Evolutionary conservation across 2,329 filamentous ascomycete species (phyloP).

Genomic region (Geosmithia flava): DNA sequence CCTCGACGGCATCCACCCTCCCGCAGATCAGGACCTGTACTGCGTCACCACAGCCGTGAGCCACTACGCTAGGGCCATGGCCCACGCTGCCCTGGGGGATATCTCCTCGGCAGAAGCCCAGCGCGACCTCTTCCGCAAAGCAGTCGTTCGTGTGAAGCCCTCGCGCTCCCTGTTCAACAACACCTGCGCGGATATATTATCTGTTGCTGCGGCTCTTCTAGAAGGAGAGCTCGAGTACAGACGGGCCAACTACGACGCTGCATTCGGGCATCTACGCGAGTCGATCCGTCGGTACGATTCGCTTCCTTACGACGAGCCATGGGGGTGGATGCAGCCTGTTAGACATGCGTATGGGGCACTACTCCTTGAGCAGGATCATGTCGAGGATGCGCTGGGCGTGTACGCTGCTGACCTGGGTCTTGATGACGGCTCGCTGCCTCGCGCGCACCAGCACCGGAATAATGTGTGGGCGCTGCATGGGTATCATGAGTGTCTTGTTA

Average conservation of each 20-base stretch:
- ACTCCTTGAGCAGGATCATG: constrained; percentile 51
- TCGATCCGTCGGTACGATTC: constrained; percentile 48
- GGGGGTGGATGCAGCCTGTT: constrained; percentile 70
- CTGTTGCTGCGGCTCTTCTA: constrained; percentile 54
- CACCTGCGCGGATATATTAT: constrained; percentile 41
- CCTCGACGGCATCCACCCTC: constrained; percentile 35
- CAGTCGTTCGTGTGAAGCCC: constrained; percentile 37
- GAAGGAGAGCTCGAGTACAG: constrained; percentile 66
- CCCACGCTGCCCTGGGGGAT: constrained; percentile 44
- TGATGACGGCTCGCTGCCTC: constrained; percentile 42
- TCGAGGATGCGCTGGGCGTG: constrained; percentile 40
- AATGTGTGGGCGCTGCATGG: constrained; percentile 70
- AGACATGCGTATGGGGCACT: constrained; percentile 61
- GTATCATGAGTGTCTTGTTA: constrained; percentile 55
- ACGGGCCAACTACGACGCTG: constrained; percentile 38
- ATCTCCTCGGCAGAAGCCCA: constrained; percentile 42
- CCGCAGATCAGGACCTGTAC: constrained; percentile 47
- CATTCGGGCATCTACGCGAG: constrained; percentile 45
- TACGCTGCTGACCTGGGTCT: constrained; percentile 52
- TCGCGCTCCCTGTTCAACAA: constrained; percentile 40
- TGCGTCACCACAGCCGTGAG: constrained; percentile 56
- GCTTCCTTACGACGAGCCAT: constrained; percentile 61
- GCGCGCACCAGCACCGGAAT: constrained; percentile 54
- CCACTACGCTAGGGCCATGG: constrained; percentile 57
- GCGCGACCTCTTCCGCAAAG: constrained; percentile 34